Base-by-base conservation (phyloP, 805 yeast species). In the Tetrapisispora taiwanensis region DNA sequence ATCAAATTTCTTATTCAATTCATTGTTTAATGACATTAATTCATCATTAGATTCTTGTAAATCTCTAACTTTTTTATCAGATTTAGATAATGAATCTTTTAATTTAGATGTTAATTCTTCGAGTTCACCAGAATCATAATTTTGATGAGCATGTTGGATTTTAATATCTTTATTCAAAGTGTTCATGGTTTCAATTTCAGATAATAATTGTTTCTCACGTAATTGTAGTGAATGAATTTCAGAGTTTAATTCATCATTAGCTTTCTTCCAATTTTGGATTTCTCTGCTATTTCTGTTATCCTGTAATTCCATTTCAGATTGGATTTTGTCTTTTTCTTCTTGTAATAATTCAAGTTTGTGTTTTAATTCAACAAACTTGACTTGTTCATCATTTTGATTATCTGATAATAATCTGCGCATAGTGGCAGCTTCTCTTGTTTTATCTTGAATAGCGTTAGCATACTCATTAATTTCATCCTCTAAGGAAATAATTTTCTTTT, bases 401-500 rank as follows among this genome's bases (percentile, higher is more conserved):
- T 86, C 95, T 38, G 76, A 61, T 26, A 89, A 56, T 32, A 86
- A 60, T 46, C 84, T 69, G 52, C 94, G 72, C 63, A 88, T 75
- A 0, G 86, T 78, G 1, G 79, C 69, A 0, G 86, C 72, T 62
- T 90, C 97, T 41, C 89, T 70, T 0, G 84, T 78, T 48, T 95
- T 75, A 55, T 88, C 95, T 55, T 81, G 92, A 2, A 89, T 63
- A 61, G 80, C 69, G 28, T 76, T 73, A 44, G 86, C 74, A 4
- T 84, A 69, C 46, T 89, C 97, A 10, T 74, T 68, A n/a, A 90
- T 65, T 56, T 89, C 96, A 45, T 87, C 95, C 52, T 84, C 88
- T 26, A 89, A 59, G 1, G 78, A 74, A 45, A 84, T 88, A 19
- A 76, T 69, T 49, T 76, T 73, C 43, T 70, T 70, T 36, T 71